Base-by-base conservation (phyloP, 1,284 basidiomycete species). In the Salmacisia buchloeana region DNA sequence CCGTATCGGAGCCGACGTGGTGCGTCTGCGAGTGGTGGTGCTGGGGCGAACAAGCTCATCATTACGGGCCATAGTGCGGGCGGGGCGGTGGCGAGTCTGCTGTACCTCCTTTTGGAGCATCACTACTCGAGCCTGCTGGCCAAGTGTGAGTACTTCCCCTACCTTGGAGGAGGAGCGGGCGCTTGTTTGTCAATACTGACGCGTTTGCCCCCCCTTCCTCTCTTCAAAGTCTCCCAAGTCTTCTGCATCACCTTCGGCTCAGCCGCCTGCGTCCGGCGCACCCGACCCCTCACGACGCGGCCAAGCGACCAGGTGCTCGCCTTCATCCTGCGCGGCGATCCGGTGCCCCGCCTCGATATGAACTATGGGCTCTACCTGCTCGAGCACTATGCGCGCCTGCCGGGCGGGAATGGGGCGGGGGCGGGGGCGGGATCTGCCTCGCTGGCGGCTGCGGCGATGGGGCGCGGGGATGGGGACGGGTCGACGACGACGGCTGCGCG, bases 171-270 rank as follows among this genome's bases (percentile, higher is more conserved):
- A 38, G 18, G 36, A 38, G 9, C 36, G 10, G 10, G 36, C 18
- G 9, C 36, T 38, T 9, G 36, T 9, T 38, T 38, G 36, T 9
- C 36, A 9, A 38, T 9, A 18, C 36, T 38, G 36, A 38, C 18
- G 36, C 10, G 43, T 21, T 45, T 45, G 6, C 12, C 7, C 9
- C 13, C 46, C 9, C 18, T 29, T 31, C 27, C 46, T 10, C 29
- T 9, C 46, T 25, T 49, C 21, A n/a, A n/a, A 49, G 46, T 49
- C 46, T 49, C 46, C 6, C 46, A 49, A 29, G 23, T 49, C 21
- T 49, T 49, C 27, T 49, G 46, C 46, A 49, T 49, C 46, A 49
- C 46, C 9, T 49, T 49, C 27, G 46, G 46, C 46, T 49, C 46
- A 13, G 46, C 46, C 10, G 46, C 46, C 6, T 49, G 46, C 46